phyloP scores from a whole-genome alignment of 1,284 basidiomycete genomes.

The Porodaedalea pini region DNA sequence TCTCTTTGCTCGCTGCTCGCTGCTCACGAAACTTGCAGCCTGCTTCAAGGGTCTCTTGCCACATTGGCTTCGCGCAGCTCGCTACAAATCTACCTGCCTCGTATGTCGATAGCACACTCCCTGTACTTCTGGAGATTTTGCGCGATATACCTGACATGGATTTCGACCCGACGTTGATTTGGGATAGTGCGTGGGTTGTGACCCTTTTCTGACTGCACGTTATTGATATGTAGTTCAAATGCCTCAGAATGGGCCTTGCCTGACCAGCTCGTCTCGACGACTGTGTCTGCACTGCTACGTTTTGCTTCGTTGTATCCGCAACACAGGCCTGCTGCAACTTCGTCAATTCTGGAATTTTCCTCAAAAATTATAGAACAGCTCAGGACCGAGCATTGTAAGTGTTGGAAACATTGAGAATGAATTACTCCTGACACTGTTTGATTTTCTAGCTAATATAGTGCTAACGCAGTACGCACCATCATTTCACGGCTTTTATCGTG shows the following conservation, averaged over 20 bases:
- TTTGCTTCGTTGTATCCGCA: constrained; percentile 53
- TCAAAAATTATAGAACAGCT: constrained; percentile 55
- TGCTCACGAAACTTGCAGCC: constrained; percentile 32
- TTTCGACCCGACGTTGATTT: constrained; percentile 73
- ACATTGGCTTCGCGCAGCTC: constrained; percentile 74
- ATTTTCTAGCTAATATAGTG: constrained; percentile 61
- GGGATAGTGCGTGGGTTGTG: constrained; percentile 54
- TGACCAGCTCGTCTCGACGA: constrained; percentile 76
- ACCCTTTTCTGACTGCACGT: not conserved
- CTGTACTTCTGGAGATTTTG: constrained; percentile 62
- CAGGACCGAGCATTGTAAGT: constrained; percentile 52
- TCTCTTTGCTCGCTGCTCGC: not conserved
- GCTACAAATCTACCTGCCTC: constrained; percentile 58
- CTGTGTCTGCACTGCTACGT: constrained; percentile 67
- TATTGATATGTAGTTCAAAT: not conserved
- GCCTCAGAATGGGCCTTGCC: constrained; percentile 72
- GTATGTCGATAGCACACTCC: constrained; percentile 48
- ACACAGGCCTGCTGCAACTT: constrained; percentile 45
- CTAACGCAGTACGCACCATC: constrained; percentile 77
- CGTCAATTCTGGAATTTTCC: constrained; percentile 61
- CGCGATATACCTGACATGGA: constrained; percentile 67
- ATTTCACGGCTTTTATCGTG: constrained; percentile 84
- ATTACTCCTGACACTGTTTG: constrained; percentile 1
- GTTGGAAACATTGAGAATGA: not conserved
- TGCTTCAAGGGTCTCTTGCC: constrained; percentile 67